phyloP scores from a whole-genome alignment of 2,329 filamentous ascomycete species.

The Ophiostoma perfectum region DNA sequence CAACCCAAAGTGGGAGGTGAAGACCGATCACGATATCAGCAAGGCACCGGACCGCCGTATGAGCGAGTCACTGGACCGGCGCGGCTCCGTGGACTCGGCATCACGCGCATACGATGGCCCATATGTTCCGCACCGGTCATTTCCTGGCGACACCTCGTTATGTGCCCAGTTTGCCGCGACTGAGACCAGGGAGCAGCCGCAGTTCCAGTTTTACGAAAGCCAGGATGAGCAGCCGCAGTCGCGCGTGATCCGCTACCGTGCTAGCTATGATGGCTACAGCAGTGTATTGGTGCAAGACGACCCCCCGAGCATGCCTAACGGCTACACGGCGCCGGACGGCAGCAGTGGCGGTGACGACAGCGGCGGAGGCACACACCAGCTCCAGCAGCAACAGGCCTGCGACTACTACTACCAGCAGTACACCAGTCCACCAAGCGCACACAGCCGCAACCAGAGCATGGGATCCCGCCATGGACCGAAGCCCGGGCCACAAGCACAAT shows the following conservation, averaged over 20 bases:
- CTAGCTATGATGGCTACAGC: constrained; percentile 34
- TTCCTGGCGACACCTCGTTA: constrained; percentile 5
- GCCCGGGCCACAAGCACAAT: constrained; percentile 34
- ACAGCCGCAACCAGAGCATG: constrained; percentile 38
- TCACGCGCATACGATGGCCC: background rate
- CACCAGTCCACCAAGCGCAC: constrained; percentile 31
- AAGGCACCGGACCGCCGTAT: background rate
- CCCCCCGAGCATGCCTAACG: constrained; percentile 20
- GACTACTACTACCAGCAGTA: constrained; percentile 35
- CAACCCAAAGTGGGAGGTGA: constrained; percentile 29
- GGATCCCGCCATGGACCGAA: constrained; percentile 30
- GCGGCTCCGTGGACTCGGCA: constrained; percentile 11
- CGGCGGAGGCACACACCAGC: constrained; percentile 8
- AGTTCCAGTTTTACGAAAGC: background rate
- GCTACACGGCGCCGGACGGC: background rate
- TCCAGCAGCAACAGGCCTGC: constrained; percentile 29
- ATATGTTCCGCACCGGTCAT: background rate
- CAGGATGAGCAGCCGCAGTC: constrained; percentile 14
- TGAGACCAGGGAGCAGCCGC: background rate
- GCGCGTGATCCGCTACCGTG: constrained; percentile 32
- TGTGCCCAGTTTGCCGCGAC: background rate
- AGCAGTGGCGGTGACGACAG: background rate
- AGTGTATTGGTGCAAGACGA: constrained; percentile 26
- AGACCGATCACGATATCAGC: constrained; percentile 26
- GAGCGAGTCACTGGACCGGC: background rate